Evolutionary conservation across 192 early-diverging fungal genomes (phyloP).

Genomic region (Spizellomyces punctatus): DNA sequence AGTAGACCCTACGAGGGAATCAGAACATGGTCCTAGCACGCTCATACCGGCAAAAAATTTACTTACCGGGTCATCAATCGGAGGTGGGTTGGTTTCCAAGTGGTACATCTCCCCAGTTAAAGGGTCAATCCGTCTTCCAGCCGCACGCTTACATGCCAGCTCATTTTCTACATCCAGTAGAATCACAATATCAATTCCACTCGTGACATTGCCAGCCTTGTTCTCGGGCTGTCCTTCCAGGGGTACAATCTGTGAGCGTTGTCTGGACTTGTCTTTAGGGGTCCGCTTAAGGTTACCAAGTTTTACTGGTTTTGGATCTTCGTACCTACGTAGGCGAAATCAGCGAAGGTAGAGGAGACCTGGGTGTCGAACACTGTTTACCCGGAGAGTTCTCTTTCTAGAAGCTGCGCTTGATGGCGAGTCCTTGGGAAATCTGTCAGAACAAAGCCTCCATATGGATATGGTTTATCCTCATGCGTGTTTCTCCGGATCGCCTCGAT

Average conservation of each 20-base stretch:
- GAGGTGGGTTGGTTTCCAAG: conserved; percentile 58
- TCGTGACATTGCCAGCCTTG: conserved; percentile 22
- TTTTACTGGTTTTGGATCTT: conserved; percentile 65
- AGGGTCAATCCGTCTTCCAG: conserved; percentile 54
- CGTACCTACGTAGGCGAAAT: conserved; percentile 42
- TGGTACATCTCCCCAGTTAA: conserved; percentile 54
- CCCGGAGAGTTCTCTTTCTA: conserved; percentile 63
- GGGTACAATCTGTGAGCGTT: conserved; percentile 48
- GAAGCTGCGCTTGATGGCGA: conserved; percentile 52
- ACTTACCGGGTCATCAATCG: conserved; percentile 48
- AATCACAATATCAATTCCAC: conserved; percentile 55
- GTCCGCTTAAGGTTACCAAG: conserved; percentile 55
- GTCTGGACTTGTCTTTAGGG: conserved; percentile 17
- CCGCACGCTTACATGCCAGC: conserved; percentile 44
- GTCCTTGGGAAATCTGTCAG: conserved; percentile 59
- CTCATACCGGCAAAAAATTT: background rate
- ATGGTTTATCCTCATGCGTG: conserved; percentile 21
- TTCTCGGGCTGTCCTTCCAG: conserved; percentile 12
- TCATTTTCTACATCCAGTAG: conserved; percentile 59
- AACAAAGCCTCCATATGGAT: conserved; percentile 47
- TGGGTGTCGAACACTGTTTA: conserved; percentile 17
- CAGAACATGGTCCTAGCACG: background rate
- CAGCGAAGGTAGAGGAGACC: background rate
- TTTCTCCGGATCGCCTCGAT: conserved; percentile 48
- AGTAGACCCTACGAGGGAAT: conserved; percentile 37